Conservation (phyloP, 2,329 filamentous ascomycete genomes). For the Stenocarpella maydis region DNA sequence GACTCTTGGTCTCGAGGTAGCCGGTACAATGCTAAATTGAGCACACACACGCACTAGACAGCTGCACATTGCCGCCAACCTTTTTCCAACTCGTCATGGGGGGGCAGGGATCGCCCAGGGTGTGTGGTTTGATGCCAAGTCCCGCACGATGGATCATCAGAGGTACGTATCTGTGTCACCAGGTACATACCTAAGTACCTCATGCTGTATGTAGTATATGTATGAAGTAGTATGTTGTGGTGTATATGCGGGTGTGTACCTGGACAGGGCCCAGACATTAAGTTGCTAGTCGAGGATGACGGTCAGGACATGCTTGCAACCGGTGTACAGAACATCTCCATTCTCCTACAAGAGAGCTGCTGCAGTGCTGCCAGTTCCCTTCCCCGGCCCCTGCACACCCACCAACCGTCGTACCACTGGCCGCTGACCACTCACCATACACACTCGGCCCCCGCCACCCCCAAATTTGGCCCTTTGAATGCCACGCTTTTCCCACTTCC, state of each 20-base stretch:
- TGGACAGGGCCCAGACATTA: no score
- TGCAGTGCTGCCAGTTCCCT: slow-evolving; percentile 7
- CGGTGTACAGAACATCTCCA: slow-evolving; percentile 13
- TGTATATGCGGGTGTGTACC: not conserved
- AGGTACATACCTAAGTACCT: no score
- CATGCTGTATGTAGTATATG: no score
- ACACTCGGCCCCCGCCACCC: not conserved
- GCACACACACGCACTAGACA: not conserved
- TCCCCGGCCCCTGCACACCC: slow-evolving; percentile 15
- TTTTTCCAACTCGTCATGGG: slow-evolving; percentile 22
- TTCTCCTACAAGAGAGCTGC: slow-evolving; percentile 5
- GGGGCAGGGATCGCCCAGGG: not conserved
- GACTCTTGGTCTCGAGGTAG: slow-evolving; percentile 23
- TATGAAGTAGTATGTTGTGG: no score
- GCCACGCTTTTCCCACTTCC: slow-evolving; percentile 20
- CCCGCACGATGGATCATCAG: slow-evolving; percentile 9
- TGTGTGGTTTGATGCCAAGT: slow-evolving; percentile 7
- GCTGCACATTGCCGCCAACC: slow-evolving; percentile 23
- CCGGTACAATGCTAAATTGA: not conserved
- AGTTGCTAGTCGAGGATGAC: no score
- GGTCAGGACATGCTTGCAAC: slow-evolving; percentile 6
- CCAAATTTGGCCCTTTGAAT: slow-evolving; percentile 18
- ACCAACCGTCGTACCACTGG: no score
- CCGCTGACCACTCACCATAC: not conserved
- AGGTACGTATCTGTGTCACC: no score